Base-by-base conservation (phyloP, 495 filamentous ascomycete species). In the Penicillium ochrochloron region DNA sequence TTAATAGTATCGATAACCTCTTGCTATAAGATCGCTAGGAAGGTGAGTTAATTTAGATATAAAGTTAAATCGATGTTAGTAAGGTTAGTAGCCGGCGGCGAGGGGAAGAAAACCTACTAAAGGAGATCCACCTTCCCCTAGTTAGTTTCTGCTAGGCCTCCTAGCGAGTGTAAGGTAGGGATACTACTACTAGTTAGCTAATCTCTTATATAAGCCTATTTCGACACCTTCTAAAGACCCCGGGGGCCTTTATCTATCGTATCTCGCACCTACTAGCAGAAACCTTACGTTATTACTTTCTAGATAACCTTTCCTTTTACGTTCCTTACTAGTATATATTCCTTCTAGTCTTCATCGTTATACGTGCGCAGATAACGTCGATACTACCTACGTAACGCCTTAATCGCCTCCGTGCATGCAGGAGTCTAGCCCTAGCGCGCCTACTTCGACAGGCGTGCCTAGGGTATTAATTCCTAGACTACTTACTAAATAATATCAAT, bases 61-160 rank as follows among this genome's bases (percentile, higher is more conserved):
- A n/a, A n/a, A n/a, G n/a, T n/a, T n/a, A n/a, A n/a, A n/a, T n/a
- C 2, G 37, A 78, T 71, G 50, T 64, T 66, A 3, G 53, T 59
- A 3, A 77, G 71, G 53, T 77, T 64, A 10, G 68, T 67, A 25
- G n/a, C 2, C 0, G 63, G 63, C 11, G 62, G 64, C 23, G 50
- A 37, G 4, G 67, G 69, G 44, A 76, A 78, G 69, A 77, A 74
- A 31, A 46, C 63, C 7, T 61, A 21, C 1, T 33, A 65, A 15
- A 73, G 60, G 2, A 57, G 44, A 7, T 67, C 46, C 0, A 56
- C 66, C 42, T 76, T 76, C 33, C 64, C 46, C 23, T 46, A 19
- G 1, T 23, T 25, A 0, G 64, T 63, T 14, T 66, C 65, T 4
- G 55, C 59, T 25, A 68, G 42, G 1, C 35, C 35, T 3, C 9